Evolutionary conservation across 192 early-diverging fungal genomes (phyloP).

Genomic region (Nowakowskiella sp.): DNA sequence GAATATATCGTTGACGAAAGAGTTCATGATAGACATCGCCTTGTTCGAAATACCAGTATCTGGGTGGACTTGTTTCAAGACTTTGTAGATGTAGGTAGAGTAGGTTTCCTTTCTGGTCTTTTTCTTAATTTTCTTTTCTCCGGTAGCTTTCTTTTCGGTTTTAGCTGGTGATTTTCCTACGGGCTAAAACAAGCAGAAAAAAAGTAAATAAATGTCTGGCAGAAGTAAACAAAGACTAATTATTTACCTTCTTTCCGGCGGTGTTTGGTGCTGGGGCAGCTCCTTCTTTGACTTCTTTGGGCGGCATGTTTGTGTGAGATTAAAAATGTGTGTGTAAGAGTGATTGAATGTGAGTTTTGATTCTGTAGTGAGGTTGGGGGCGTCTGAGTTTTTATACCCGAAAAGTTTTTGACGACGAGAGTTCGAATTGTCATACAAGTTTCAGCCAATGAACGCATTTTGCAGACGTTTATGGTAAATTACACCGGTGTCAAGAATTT

Average conservation of each 20-base stretch:
- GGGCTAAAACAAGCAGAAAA: slow-evolving; percentile 74
- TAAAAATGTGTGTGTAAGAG: background rate
- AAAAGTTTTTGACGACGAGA: too few relatives aligned
- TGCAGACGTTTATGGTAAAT: too few relatives aligned
- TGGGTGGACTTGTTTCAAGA: slow-evolving; percentile 94
- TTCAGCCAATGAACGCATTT: too few relatives aligned
- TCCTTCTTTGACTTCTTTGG: slow-evolving; percentile 3
- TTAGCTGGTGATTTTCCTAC: slow-evolving; percentile 64
- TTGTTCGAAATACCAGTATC: slow-evolving; percentile 96
- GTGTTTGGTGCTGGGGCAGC: slow-evolving; percentile 9
- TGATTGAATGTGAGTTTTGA: slow-evolving; percentile 3
- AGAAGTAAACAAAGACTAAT: slow-evolving; percentile 64
- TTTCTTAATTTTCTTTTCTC: slow-evolving; percentile 56
- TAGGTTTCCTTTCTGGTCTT: slow-evolving; percentile 77
- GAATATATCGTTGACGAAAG: slow-evolving; percentile 96
- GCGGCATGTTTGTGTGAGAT: too few relatives aligned
- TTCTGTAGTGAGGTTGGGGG: background rate
- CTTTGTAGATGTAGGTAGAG: slow-evolving; percentile 95
- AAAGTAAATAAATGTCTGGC: too few relatives aligned
- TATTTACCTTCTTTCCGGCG: background rate
- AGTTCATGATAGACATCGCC: slow-evolving; percentile 96
- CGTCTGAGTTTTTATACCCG: too few relatives aligned
- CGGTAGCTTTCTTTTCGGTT: slow-evolving; percentile 64
- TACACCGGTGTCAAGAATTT: too few relatives aligned
- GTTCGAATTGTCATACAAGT: too few relatives aligned